Percentiles rank a stretch among this genome's conserved stretches.
Evolutionary conservation across 768 basidiomycete species (phyloP).

Genomic region (Dioszegia crocea): DNA sequence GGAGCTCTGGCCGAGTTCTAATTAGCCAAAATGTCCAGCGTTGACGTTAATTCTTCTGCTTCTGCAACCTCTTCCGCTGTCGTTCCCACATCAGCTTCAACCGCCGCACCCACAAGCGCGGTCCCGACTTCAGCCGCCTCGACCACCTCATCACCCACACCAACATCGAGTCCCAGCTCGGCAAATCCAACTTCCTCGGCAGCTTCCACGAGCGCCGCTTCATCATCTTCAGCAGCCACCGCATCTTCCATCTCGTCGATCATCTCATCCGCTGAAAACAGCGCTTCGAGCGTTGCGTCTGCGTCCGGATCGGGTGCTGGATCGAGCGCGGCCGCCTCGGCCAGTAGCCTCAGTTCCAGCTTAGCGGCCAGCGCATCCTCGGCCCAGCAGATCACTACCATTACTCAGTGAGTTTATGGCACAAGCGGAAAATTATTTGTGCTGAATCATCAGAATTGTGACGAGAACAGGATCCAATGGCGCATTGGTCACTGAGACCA

Average conservation of each 20-base stretch:
- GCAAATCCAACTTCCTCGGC: background rate
- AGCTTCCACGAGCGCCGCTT: background rate
- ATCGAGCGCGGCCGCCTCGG: background rate
- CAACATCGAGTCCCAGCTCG: background rate
- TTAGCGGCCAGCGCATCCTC: slow-evolving; percentile 2
- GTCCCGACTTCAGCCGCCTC: slow-evolving; percentile 3
- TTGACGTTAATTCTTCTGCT: slow-evolving; percentile 8
- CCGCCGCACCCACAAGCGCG: slow-evolving; percentile 3
- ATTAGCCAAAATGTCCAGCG: slow-evolving; percentile 3
- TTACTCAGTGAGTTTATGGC: slow-evolving; percentile 5
- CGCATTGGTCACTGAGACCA: background rate
- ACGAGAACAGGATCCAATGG: slow-evolving; percentile 12
- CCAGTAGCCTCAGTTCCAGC: background rate
- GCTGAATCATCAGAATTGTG: background rate
- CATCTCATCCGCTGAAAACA: background rate
- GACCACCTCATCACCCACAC: background rate
- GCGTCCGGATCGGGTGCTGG: slow-evolving; percentile 3
- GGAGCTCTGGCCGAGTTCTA: background rate
- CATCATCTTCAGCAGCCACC: background rate
- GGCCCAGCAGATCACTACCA: background rate
- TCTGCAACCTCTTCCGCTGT: background rate
- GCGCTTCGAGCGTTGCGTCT: background rate
- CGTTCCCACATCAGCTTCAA: slow-evolving; percentile 1
- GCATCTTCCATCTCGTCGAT: slow-evolving; percentile 5
- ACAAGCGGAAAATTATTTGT: background rate